Conservation (phyloP, 495 filamentous ascomycete species). For the Aspergillus carlsbadensis region DNA sequence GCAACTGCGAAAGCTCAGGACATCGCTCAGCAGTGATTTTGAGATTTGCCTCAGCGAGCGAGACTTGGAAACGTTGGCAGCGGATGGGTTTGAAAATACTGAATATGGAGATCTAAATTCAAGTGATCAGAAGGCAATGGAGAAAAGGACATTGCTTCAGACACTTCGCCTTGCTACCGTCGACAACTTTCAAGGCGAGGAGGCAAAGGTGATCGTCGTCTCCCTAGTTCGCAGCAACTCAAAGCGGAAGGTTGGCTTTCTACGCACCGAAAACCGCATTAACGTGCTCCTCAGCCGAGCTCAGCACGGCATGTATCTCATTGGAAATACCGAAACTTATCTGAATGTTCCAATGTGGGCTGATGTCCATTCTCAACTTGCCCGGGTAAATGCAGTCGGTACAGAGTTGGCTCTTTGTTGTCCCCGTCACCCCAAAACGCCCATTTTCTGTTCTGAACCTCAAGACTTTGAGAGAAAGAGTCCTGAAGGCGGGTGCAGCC, state of each 20-base stretch:
- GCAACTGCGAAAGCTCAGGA: constrained; percentile 63
- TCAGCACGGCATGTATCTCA: constrained; percentile 80
- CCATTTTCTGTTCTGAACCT: constrained; percentile 54
- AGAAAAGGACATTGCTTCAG: background rate
- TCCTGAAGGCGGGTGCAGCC: constrained; percentile 71
- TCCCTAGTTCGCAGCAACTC: constrained; percentile 76
- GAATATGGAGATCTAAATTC: background rate
- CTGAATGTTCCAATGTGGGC: constrained; percentile 64
- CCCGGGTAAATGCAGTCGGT: constrained; percentile 50
- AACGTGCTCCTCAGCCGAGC: constrained; percentile 76
- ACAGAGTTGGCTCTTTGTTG: constrained; percentile 57
- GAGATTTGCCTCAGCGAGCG: constrained; percentile 67
- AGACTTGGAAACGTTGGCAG: constrained; percentile 61
- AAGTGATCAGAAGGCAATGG: background rate
- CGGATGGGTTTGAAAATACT: constrained; percentile 38
- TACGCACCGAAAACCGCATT: constrained; percentile 73
- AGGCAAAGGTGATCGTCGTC: constrained; percentile 74
- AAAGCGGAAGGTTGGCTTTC: constrained; percentile 62
- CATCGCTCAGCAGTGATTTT: constrained; percentile 48
- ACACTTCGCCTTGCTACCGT: constrained; percentile 67
- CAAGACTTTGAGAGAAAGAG: constrained; percentile 60
- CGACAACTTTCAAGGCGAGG: constrained; percentile 86
- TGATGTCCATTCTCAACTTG: constrained; percentile 55
- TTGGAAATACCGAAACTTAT: constrained; percentile 69
- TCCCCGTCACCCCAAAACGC: constrained; percentile 61